Evolutionary conservation across 2,329 filamentous ascomycete species (phyloP), one percentile per base, ranked within the genome.

Genomic region (Karstenula rhodostoma): DNA sequence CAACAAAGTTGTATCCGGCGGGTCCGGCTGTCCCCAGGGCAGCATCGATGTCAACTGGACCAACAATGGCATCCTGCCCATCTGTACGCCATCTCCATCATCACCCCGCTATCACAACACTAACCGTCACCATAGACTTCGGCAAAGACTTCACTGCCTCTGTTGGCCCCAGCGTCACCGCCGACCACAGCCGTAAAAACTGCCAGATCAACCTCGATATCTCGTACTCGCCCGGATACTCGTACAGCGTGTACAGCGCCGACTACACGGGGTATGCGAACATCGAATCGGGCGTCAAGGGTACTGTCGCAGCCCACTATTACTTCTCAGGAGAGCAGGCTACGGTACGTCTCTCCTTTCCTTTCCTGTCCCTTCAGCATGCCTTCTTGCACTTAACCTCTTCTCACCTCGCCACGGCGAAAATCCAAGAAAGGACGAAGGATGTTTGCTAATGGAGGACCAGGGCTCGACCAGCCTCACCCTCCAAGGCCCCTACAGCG

Each of bases 401-500:
- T 37, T 2, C 12, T 2, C 35, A 37, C 33, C 8, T 15, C 29
- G 2, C n/a, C n/a, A 19, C 27, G 25, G 2, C 17, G 2, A 43
- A 22, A 29, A 12, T 10, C 33, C 8, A 13, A n/a, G 44, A 10
- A 32, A 6, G 29, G 8, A 32, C 12, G 29, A 9, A 32, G 29
- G 12, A 9, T 10, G 8, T 2, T 32, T 9, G 19, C 37, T 52
- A 23, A 40, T 12, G 10, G 3, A 22, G 9, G 6, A 9, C 40
- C 50, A 62, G 52, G 29, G 43, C 23, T 33, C 50, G 9, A 57
- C 51, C 19, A 12, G 35, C 40, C 33, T 33, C 17, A 13, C 27
- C n/a, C 43, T 83, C 70, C 66, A 67, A 5, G 83, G 83, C 19
- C 82, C 82, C 17, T 77, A 70, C 56, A 72, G 73, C 40, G 76